Base-by-base conservation (phyloP, 2,329 filamentous ascomycete genomes). In the Colletotrichum sp. region DNA sequence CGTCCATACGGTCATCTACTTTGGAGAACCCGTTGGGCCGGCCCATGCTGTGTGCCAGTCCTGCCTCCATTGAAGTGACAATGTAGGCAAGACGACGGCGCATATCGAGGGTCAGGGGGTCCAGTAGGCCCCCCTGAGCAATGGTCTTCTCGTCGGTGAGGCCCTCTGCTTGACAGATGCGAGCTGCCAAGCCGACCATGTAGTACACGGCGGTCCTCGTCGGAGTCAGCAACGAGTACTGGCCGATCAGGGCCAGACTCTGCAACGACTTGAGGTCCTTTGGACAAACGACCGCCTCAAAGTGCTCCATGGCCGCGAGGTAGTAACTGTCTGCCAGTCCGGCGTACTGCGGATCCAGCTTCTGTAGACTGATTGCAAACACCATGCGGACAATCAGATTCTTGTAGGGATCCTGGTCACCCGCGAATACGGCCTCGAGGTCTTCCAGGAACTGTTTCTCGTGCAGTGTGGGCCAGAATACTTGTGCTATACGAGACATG, bases 271-370 rank as follows among this genome's bases (percentile, higher is more conserved):
- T 95, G 34, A 98, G 85, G 82, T 98, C 95, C 88, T 98, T 98
- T n/a, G 94, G 93, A 69, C 93, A 93, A 71, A 98, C 90, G 13
- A 98, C 93, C 4, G 92, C 92, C 83, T 98, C 95, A 77, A 98
- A 92, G 80, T 93, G 93, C 77, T 93, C 92, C 86, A 98, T 93
- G 7, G 96, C 96, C 28, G 96, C 94, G 27, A 98, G 90, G 81
- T 98, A 98, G 85, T 98, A 98, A 82, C 95, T 96, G 84, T 98
- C 96, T 34, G 97, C 96, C 32, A 98, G 88, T 28, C 96, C 96
- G n/a, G 96, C 96, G 83, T 97, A 98, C 78, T 95, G 93, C 0
- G 93, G 91, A 82, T 96, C 95, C 80, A 98, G 90, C 84, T 98
- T 98, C 84, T 98, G 96, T 84, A 98, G 91, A 83, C 95, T 96